Evolutionary conservation across 257 asterid species (phyloP).

Genomic region (Knoxia roxburghii): DNA sequence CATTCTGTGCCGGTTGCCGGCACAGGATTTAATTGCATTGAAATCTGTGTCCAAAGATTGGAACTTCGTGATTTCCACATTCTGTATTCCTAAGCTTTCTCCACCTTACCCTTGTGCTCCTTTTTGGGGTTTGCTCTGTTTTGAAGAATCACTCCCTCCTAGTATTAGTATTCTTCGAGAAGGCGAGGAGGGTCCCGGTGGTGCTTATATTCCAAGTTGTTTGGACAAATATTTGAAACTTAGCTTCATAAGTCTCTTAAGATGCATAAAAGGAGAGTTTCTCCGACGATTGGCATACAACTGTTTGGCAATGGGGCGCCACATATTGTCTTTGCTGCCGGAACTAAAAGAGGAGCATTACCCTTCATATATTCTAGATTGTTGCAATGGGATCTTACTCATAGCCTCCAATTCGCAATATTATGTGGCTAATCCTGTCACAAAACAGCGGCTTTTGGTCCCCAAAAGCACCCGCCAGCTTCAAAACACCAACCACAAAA

Average conservation of each 20-base stretch:
- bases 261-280: not conserved
- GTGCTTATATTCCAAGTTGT: too few species aligned
- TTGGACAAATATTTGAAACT: not conserved
- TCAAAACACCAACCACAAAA: not conserved
- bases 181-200: too few species aligned
- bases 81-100: not conserved
- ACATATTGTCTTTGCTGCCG: not conserved
- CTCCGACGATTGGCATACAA: too few species aligned
- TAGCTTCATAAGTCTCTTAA: not conserved
- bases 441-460: not conserved
- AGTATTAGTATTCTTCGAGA: too few species aligned
- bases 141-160: not conserved
- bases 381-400: not conserved
- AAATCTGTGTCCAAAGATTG: not conserved
- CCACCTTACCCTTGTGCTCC: not conserved
- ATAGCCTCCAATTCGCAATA: not conserved
- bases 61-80: not conserved
- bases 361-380: not conserved
- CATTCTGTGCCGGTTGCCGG: not conserved
- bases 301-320: not conserved
- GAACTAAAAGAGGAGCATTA: not conserved
- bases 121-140: not conserved
- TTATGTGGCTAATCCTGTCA: not conserved
- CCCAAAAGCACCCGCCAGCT: not conserved
- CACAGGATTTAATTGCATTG: not conserved